Conservation (phyloP, 2,329 filamentous ascomycete species). For the Pseudogymnoascus sp. region DNA sequence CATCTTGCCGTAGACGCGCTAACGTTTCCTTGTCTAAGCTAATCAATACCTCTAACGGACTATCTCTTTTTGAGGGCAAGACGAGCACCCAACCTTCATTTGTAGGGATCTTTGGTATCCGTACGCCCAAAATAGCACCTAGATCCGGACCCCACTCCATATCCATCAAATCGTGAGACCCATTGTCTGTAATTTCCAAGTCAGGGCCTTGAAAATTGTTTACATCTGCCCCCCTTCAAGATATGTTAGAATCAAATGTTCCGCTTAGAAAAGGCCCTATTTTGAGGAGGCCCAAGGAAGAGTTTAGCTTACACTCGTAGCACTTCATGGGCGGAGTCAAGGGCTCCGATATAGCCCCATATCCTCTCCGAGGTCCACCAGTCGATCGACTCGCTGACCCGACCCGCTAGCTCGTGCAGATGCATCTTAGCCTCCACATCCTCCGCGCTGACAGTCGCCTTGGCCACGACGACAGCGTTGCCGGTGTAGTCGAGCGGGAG, state of each 20-base stretch:
- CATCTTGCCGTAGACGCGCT: background rate
- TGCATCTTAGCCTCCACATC: background rate
- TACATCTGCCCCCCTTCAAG: background rate
- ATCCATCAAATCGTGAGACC: background rate
- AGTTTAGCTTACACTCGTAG: background rate
- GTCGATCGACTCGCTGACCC: background rate
- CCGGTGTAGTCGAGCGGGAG: background rate
- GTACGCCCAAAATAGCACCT: background rate
- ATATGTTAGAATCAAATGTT: background rate
- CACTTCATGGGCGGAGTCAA: background rate
- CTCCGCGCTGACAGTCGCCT: background rate
- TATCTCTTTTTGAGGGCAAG: background rate
- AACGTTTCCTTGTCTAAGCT: background rate
- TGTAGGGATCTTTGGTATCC: background rate
- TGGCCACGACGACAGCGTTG: background rate
- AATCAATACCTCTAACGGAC: background rate
- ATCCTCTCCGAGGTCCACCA: background rate
- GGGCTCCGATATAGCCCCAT: background rate
- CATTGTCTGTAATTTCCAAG: background rate
- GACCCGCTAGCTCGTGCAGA: background rate
- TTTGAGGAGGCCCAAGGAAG: background rate
- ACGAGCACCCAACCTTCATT: background rate
- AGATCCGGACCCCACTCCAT: background rate
- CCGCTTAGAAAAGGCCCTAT: background rate
- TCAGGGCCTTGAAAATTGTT: background rate